Percentiles rank a stretch among this genome's conserved stretches.
phyloP scores from a whole-genome alignment of 2,329 filamentous ascomycete species.

The Neoscytalidium dimidiatum region DNA sequence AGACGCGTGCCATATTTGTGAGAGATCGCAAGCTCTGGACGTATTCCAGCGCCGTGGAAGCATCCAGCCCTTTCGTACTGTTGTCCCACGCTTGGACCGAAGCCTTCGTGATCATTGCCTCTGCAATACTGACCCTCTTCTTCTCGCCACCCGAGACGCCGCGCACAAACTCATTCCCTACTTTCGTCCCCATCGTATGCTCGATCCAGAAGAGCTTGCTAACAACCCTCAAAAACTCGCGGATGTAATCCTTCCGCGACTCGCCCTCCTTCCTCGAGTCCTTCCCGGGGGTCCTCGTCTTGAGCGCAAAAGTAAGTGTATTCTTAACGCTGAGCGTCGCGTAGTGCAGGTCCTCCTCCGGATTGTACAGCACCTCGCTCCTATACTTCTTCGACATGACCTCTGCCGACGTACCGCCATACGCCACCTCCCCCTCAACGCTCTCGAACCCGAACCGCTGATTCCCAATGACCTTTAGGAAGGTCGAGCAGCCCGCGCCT shows the following conservation, averaged over 20 bases:
- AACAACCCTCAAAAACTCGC: constrained; percentile 66
- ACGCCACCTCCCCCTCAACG: constrained; percentile 56
- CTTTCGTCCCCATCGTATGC: constrained; percentile 71
- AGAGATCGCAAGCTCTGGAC: constrained; percentile 66
- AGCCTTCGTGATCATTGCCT: constrained; percentile 49
- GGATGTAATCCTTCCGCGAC: constrained; percentile 59
- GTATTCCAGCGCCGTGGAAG: constrained; percentile 72
- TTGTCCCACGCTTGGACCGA: constrained; percentile 54
- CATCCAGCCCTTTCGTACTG: constrained; percentile 71
- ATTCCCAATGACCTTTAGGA: constrained; percentile 71
- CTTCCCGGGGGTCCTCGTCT: constrained; percentile 67
- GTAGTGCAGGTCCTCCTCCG: constrained; percentile 77
- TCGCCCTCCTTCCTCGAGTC: constrained; percentile 62
- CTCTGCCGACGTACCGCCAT: constrained; percentile 58
- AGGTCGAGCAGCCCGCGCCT: constrained; percentile 69
- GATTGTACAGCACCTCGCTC: constrained; percentile 71
- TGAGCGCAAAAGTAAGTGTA: constrained; percentile 72
- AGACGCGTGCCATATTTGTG: constrained; percentile 63
- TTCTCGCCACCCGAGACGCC: constrained; percentile 57
- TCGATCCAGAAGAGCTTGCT: constrained; percentile 72
- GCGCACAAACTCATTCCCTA: constrained; percentile 73
- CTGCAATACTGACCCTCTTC: constrained; percentile 52
- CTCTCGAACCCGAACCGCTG: constrained; percentile 60
- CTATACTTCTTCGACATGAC: constrained; percentile 61
- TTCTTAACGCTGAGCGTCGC: constrained; percentile 75